phyloP scores from a whole-genome alignment of 148 eudicot species.

The Fagopyrum homotropicum region DNA sequence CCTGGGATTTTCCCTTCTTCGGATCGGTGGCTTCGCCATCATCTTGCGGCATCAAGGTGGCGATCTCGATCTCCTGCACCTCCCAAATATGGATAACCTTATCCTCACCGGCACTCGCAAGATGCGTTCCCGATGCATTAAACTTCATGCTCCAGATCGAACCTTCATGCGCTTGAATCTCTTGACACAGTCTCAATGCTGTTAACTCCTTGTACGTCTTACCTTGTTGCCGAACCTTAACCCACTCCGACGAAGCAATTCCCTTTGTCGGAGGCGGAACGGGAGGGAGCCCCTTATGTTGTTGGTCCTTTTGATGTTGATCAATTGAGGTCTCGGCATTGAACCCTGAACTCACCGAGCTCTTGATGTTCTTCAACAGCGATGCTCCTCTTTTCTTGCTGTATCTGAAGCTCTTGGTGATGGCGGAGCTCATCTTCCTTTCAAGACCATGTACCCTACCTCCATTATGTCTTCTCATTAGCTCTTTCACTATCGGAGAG shows the following conservation, averaged over 20 bases:
- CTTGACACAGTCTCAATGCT: slow-evolving; percentile 69
- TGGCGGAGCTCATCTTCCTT: slow-evolving; percentile 4
- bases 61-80: slow-evolving; percentile 65
- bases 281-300: background rate
- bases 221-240: slow-evolving; percentile 78
- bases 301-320: background rate
- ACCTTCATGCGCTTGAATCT: slow-evolving; percentile 84
- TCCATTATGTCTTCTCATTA: slow-evolving; percentile 66
- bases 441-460: background rate
- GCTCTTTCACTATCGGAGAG: slow-evolving; percentile 87
- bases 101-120: slow-evolving; percentile 98
- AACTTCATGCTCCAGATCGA: slow-evolving; percentile 91
- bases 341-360: slow-evolving; percentile 22
- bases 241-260: slow-evolving; percentile 34
- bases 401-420: slow-evolving; percentile 34
- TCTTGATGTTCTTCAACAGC: slow-evolving; percentile 65
- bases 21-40: slow-evolving; percentile 43
- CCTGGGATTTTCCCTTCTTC: slow-evolving; percentile 73
- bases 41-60: slow-evolving; percentile 48
- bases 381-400: slow-evolving; percentile 68
- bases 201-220: slow-evolving; percentile 80
- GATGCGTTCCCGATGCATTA: slow-evolving; percentile 77
- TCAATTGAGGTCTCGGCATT: slow-evolving; percentile 17
- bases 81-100: slow-evolving; percentile 86
- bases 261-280: background rate